phyloP scores from a whole-genome alignment of 305 asterid species.

The Solanum hybrid region DNA sequence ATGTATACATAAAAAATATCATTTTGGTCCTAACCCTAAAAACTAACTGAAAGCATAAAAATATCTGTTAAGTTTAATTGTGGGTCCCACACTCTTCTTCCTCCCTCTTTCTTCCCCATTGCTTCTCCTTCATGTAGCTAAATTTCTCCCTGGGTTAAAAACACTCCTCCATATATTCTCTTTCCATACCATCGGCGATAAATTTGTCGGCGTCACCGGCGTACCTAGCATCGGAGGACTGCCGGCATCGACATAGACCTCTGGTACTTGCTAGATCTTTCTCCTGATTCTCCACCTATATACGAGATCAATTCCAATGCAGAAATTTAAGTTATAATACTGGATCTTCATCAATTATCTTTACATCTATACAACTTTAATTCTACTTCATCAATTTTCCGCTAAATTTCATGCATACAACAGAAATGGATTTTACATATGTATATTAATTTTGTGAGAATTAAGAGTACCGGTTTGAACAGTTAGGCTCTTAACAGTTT shows the following conservation, averaged over 20 bases:
- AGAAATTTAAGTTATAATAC: background rate
- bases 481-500: slow-evolving; percentile 18
- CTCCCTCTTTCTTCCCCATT: too few species aligned
- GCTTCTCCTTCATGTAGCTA: slow-evolving; percentile 29
- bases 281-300: slow-evolving; percentile 26
- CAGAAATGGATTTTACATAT: background rate
- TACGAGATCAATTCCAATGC: too few species aligned
- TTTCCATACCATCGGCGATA: slow-evolving; percentile 27
- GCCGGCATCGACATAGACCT: slow-evolving; percentile 58
- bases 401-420: background rate
- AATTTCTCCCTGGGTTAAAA: slow-evolving; percentile 88
- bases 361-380: background rate
- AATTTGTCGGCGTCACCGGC: slow-evolving; percentile 25
- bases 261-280: slow-evolving; percentile 29
- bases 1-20: too few species aligned
- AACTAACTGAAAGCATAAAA: too few species aligned
- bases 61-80: too few species aligned
- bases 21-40: too few species aligned
- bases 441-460: too few species aligned
- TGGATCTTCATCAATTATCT: background rate
- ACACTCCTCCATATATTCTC: slow-evolving; percentile 97
- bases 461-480: slow-evolving; percentile 29
- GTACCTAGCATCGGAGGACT: slow-evolving; percentile 35
- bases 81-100: too few species aligned
- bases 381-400: background rate